Evolutionary conservation across 306 rosid genomes (phyloP), one percentile per base, ranked within the genome.

Genomic region (Corylus americana): DNA sequence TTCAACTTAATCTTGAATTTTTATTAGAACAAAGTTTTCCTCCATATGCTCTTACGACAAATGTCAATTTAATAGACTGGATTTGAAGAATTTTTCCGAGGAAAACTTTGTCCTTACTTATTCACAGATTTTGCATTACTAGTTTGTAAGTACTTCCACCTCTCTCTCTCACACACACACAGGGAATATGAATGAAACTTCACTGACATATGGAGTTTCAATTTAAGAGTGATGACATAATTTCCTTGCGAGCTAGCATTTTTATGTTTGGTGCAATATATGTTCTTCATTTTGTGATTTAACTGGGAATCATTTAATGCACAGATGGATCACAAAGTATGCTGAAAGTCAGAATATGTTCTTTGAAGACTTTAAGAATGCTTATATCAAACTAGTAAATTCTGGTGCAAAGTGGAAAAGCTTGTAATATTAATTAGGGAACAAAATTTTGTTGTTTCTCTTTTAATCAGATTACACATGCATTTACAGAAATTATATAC

Each of bases 311-410:
- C 59, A 48, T 81, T 85, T 81, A 25, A 54, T 80, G 80, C 61
- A 39, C 91, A 95, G 98, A 69, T 95, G 98, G 98, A 92, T 92
- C 80, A 83, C 80, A 76, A 84, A 85, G 76, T 96, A 96, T 13
- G 97, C 98, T 18, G 86, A 86, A 53, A 75, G 86, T 80, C 92
- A 93, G 92, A 84, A 78, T 53, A 71, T 53, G 68, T 96, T 96
- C 96, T 93, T 91, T 66, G 89, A 88, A 86, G 97, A 93, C 87
- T 96, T 96, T 81, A 83, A 85, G 80, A 88, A 85, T 75, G 98
- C 96, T 44, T 91, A 93, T 73, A 77, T 80, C 83, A 96, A 96
- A 87, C 86, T 96, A 84, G 99, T 93, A 87, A 91, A 91, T 85
- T 83, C 91, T 75, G 98, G 98, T 71, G 99, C 85, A 39, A 89